These are phyloP conservation scores for Neltuma alba DNA, from an alignment of 306 rosid species.

Conservation along the genomic window DNA sequence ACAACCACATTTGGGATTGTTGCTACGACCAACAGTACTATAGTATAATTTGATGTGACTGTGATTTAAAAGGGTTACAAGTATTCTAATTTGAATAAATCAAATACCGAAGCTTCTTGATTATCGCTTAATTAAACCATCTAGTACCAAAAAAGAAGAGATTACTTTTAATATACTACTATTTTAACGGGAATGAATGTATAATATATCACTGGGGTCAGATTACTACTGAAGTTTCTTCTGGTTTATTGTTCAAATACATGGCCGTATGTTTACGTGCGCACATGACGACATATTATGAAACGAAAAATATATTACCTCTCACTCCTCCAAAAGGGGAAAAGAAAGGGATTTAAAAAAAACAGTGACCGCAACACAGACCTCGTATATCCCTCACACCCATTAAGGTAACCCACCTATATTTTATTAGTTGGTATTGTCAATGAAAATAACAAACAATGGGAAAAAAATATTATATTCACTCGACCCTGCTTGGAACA, in stretches of 20 bases:
- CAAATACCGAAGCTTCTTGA: neutral
- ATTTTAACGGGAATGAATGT: no score
- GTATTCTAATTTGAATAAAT: neutral
- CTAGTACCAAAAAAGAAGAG: neutral
- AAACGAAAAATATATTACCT: no score
- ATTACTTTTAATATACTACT: neutral
- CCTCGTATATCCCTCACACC: no score
- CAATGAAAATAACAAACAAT: no score
- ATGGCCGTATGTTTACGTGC: neutral
- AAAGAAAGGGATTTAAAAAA: no score
- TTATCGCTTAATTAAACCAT: neutral
- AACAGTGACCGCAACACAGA: no score
- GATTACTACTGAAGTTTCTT: neutral
- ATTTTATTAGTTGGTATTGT: no score
- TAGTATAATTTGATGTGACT: neutral
- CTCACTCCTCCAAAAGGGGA: no score
- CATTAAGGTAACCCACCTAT: no score
- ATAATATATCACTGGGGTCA: neutral
- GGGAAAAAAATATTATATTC: no score
- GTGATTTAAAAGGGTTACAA: neutral
- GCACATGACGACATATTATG: no score
- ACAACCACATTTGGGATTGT: neutral
- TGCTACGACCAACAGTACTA: neutral
- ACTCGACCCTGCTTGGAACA: no score
- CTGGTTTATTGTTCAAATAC: neutral